Evolutionary conservation across 371 early-diverging fungal genomes (phyloP), one percentile per base, ranked within the genome.

Genomic region (Apophysomyces ossiformis): DNA sequence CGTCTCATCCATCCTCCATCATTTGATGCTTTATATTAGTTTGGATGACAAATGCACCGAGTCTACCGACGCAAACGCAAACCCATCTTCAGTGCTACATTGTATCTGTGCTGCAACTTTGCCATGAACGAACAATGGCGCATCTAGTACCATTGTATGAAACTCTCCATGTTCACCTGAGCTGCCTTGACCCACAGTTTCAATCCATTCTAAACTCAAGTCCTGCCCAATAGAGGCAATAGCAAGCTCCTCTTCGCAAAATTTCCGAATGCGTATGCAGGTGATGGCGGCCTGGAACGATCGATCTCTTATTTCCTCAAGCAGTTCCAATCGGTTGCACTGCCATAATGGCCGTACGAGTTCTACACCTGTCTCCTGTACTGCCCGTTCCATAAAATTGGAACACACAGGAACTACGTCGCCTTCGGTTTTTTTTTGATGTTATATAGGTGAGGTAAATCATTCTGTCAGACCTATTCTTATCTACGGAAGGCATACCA

Each of bases 91-190:
- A 21, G 54, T 5, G 21, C 54, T 50, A 21, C 54, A 50, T 50
- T 50, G 18, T 9, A 9, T 50, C 21, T 50, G 58, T n/a, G 75
- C 70, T 1, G 70, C 69, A 21, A 85, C 67, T 35, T 61, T 70
- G 12, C 63, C 62, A 4, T 64, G 64, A 38, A 69, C 70, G 16
- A 71, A 82, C 1, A 84, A 67, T 5, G 87, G 85, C 35, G 79
- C 83, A 36, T 79, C 72, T 3, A 82, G 64, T 1, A 86, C 86
- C 85, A 86, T 82, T 0, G 86, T 84, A 56, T 87, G 86, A 44
- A 86, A 82, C 63, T 87, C 87, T 11, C 87, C 87, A 44, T 68
- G 76, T 61, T 87, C 86, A 9, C 87, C 87, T 3, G 82, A 81
- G 57, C 44, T 66, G 57, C 57, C 65, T n/a, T 70, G 61, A 4